Evolutionary conservation across 192 early-diverging fungal genomes (phyloP).

Genomic region (Oehlia diaphana): DNA sequence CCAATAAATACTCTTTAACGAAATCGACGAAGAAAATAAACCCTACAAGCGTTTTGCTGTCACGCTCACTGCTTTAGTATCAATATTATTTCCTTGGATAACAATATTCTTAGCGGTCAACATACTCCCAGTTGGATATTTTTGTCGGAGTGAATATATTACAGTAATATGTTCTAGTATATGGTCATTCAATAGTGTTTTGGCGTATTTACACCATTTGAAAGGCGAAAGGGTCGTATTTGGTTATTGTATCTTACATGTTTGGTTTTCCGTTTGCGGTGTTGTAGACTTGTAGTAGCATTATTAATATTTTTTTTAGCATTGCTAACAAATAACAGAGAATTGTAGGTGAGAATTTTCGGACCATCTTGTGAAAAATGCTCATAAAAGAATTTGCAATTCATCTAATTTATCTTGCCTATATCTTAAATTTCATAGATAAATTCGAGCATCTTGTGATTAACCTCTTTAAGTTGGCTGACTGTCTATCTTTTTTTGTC

Average conservation of each 20-base stretch:
- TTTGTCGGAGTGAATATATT: not conserved
- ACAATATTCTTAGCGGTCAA: not conserved
- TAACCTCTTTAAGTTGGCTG: too few relatives aligned
- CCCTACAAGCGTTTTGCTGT: not conserved
- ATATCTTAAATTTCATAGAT: too few relatives aligned
- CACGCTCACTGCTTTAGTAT: not conserved
- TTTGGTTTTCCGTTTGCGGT: not conserved
- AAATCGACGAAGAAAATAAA: not conserved
- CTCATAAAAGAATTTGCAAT: too few relatives aligned
- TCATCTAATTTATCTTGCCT: too few relatives aligned
- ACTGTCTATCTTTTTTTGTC: too few relatives aligned
- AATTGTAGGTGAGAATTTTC: not conserved
- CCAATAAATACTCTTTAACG: not conserved
- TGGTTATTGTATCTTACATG: not conserved
- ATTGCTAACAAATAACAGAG: not conserved
- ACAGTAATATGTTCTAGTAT: not conserved
- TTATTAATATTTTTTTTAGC: not conserved
- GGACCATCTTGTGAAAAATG: not conserved
- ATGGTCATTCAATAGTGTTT: not conserved
- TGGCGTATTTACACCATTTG: not conserved
- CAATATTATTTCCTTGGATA: not conserved
- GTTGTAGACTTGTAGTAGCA: not conserved
- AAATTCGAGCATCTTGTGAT: too few relatives aligned
- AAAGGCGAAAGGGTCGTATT: not conserved
- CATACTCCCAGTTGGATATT: not conserved